Evolutionary conservation across 768 basidiomycete species (phyloP).

Genomic region (Lentinula edodes): DNA sequence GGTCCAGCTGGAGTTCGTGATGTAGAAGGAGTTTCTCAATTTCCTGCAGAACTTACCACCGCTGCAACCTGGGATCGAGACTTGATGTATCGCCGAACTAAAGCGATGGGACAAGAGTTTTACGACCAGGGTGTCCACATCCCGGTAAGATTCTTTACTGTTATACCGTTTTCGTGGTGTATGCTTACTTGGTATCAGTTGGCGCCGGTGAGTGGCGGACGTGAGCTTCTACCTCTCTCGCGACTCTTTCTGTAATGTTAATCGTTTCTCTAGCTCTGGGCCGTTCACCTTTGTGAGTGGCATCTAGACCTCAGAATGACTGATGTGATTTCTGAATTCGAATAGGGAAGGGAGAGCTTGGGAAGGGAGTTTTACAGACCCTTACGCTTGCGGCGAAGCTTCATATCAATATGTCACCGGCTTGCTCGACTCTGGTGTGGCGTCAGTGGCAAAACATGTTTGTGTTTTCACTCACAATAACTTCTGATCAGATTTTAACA

Average conservation of each 20-base stretch:
- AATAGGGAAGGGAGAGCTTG: neutral
- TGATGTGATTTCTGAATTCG: no score
- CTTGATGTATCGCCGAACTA: constrained; percentile 36
- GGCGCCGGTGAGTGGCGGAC: constrained; percentile 22
- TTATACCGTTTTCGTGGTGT: no score
- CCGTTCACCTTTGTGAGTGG: neutral
- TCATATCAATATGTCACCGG: constrained; percentile 35
- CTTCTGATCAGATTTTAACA: neutral
- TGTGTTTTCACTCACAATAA: neutral
- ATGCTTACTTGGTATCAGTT: neutral
- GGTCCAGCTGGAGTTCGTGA: neutral
- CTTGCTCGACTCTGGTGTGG: constrained; percentile 31
- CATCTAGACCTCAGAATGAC: neutral
- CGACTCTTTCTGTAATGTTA: no score
- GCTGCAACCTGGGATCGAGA: constrained; percentile 25
- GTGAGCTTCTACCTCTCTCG: neutral
- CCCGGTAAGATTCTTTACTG: constrained; percentile 6
- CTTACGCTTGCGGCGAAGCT: constrained; percentile 25
- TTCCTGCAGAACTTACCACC: neutral
- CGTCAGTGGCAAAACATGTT: constrained; percentile 32
- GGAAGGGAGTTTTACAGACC: constrained; percentile 33
- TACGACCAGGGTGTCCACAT: constrained; percentile 41
- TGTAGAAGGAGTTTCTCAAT: neutral
- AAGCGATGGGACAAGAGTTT: constrained; percentile 42
- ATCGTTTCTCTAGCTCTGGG: neutral